Evolutionary conservation across 2,329 filamentous ascomycete genomes (phyloP), one percentile per base, ranked within the genome.

Genomic region (Pestalotiopsis sp.): DNA sequence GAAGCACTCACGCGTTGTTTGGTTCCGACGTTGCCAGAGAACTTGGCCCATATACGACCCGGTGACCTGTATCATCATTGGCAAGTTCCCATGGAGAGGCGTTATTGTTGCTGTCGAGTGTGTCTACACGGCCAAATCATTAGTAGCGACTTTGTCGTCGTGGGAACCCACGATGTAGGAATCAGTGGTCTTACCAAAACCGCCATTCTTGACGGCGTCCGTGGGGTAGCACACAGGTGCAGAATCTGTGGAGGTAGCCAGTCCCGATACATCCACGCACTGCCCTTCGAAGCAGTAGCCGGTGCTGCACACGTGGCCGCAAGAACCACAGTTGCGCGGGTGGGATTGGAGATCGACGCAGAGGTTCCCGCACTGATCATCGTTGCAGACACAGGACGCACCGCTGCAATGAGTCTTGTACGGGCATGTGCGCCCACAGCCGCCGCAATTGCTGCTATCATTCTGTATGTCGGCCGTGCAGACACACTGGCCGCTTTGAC

Each of bases 1-100:
- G 52, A 57, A 25, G 52, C 12, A 57, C 52, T 57, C n/a, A 57
- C 52, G 52, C 52, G 52, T 57, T 57, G 52, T 57, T 57, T 13
- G 52, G 52, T 57, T 57, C 5, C 52, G 52, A 57, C 52, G 52
- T 57, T 57, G 52, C 52, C 52, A 57, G 52, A 57, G 52, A 57
- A 57, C 52, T 57, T 57, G 52, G 52, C 52, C 52, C 52, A 57
- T 57, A 57, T 57, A 25, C n/a, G 52, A 57, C 52, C 52, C n/a
- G 12, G 52, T 57, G 52, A 17, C 52, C n/a, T 13, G 52, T 57
- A 20, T 57, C 52, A 57, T 57, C 52, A 57, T 57, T 57, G 52
- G 52, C 12, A 57, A 57, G 52, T 57, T 57, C 52, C 52, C 52
- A 57, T 12, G 52, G 52, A 57, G 52, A 57, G n/a, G 52, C 52